A percentile compares a stretch with the other conserved stretches of the same genome.
phyloP scores from a whole-genome alignment of 345 rosid species.

The Moringa oleifera region DNA sequence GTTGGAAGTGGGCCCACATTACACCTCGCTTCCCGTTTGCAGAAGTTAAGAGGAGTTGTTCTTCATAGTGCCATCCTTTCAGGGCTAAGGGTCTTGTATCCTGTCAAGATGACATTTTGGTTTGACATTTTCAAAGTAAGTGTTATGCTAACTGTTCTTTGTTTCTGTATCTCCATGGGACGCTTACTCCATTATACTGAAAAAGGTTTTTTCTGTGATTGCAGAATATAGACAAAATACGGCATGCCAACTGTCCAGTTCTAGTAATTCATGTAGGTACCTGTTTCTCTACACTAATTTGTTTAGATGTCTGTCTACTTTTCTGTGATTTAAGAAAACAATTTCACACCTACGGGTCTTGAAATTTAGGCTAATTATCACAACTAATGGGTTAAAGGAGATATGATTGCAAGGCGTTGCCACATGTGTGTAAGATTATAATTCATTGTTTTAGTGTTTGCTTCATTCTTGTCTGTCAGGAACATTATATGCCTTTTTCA shows the following conservation, averaged over 20 bases:
- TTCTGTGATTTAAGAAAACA: no score
- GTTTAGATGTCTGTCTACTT: no score
- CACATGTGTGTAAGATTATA: no score
- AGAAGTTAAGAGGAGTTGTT: constrained; percentile 72
- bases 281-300: not conserved
- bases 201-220: constrained; percentile 15
- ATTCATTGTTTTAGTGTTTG: no score
- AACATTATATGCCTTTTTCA: not conserved
- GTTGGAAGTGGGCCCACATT: constrained; percentile 97
- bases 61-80: constrained; percentile 98
- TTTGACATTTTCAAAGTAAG: constrained; percentile 87
- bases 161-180: constrained; percentile 2
- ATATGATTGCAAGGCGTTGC: no score
- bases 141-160: not conserved
- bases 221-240: constrained; percentile 98
- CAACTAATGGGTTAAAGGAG: no score
- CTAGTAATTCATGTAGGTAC: constrained; percentile 91
- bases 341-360: no score
- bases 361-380: no score
- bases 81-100: constrained; percentile 86
- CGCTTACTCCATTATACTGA: constrained; percentile 2
- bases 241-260: constrained; percentile 79
- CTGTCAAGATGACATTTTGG: constrained; percentile 93
- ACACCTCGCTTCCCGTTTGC: constrained; percentile 72
- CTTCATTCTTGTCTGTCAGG: not conserved